phyloP scores from a whole-genome alignment of 352 stramenopile species.

The Globisporangium heterothallicum region DNA sequence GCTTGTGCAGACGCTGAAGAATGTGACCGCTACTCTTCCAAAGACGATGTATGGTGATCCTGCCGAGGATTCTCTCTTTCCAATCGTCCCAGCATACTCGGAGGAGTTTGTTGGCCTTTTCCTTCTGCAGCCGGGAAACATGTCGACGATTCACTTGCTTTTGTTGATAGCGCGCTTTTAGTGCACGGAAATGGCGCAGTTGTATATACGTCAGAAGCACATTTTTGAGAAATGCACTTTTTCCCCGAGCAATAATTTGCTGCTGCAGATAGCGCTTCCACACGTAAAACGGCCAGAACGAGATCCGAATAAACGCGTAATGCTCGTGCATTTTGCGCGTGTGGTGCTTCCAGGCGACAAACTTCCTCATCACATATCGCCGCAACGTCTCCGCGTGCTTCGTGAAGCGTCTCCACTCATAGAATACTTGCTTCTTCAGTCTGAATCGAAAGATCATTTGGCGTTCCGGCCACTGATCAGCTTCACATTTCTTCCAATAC shows the following conservation, averaged over 20 bases:
- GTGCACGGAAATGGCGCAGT: constrained; percentile 46
- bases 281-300: constrained; percentile 79
- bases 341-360: constrained; percentile 58
- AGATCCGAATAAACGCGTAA: constrained; percentile 50
- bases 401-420: constrained; percentile 41
- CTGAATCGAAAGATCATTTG: constrained; percentile 58
- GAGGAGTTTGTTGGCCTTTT: constrained; percentile 15
- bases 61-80: constrained; percentile 16
- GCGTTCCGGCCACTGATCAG: constrained; percentile 49
- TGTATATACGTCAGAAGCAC: constrained; percentile 56
- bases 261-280: constrained; percentile 74
- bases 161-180: constrained; percentile 25
- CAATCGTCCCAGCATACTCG: constrained; percentile 31
- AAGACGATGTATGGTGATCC: constrained; percentile 26
- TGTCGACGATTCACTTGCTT: constrained; percentile 30
- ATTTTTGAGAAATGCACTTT: constrained; percentile 47
- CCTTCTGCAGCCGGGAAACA: constrained; percentile 18
- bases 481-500: constrained; percentile 33
- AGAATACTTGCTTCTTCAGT: constrained; percentile 47
- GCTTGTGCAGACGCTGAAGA: constrained; percentile 51
- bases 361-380: constrained; percentile 44
- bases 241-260: constrained; percentile 56
- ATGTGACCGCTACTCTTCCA: constrained; percentile 45
- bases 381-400: constrained; percentile 33
- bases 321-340: constrained; percentile 40